These are phyloP conservation scores for Russula ochroleuca DNA, from an alignment of 768 basidiomycete species.

Conservation along the genomic window DNA sequence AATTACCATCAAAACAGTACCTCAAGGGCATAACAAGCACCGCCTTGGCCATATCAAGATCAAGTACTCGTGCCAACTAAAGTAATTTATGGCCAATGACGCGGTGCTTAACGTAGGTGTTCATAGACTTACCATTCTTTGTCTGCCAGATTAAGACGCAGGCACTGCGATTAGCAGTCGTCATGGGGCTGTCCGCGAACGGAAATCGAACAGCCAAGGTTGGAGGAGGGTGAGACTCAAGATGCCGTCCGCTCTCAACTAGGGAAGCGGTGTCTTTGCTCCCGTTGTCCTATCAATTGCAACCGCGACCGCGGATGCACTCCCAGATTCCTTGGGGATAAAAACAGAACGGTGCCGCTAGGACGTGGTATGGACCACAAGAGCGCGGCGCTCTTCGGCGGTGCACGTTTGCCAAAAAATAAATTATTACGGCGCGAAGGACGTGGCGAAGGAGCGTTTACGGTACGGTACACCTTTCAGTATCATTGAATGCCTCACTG, in stretches of 20 bases:
- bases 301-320: conserved; percentile 11
- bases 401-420: no score
- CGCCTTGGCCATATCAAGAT: not conserved
- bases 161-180: conserved; percentile 6
- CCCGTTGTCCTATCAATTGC: not conserved
- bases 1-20: not conserved
- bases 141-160: not conserved
- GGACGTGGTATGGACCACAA: not conserved
- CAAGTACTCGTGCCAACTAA: not conserved
- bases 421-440: not conserved
- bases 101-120: no score
- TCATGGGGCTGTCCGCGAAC: not conserved
- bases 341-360: not conserved
- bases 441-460: not conserved
- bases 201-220: not conserved
- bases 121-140: conserved; percentile 6
- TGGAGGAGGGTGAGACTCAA: not conserved
- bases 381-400: not conserved
- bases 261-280: not conserved
- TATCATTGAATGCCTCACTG: not conserved
- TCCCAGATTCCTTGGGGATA: not conserved
- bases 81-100: not conserved
- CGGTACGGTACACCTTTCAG: not conserved
- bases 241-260: conserved; percentile 5
- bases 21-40: not conserved